These are phyloP conservation scores for Irpex sp. DNA, from an alignment of 1,284 basidiomycete genomes.

Conservation along the genomic window DNA sequence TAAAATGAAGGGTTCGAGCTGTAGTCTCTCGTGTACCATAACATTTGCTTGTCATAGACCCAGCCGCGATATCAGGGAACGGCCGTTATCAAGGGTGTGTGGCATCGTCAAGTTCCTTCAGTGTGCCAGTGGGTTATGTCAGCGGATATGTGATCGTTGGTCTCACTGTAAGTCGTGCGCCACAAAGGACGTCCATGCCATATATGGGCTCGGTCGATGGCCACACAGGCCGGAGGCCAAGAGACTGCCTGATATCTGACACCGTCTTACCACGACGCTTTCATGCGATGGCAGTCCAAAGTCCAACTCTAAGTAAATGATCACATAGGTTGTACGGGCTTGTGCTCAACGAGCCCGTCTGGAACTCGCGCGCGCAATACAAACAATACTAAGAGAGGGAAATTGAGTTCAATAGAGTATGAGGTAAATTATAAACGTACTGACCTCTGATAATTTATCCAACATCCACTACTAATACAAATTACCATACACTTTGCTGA, in stretches of 20 bases:
- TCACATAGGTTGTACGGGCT: too few species aligned
- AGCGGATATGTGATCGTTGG: neutral
- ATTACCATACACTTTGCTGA: slow-evolving; percentile 32
- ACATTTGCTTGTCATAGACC: neutral
- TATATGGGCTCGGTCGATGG: neutral
- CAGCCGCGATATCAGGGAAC: too few species aligned
- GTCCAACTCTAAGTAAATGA: too few species aligned
- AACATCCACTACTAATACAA: neutral
- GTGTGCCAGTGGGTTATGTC: neutral
- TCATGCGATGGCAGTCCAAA: too few species aligned
- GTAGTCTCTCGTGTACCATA: neutral
- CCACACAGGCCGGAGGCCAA: too few species aligned
- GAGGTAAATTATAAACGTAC: neutral
- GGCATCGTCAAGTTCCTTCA: neutral
- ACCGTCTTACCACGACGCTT: too few species aligned
- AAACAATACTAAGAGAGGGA: too few species aligned
- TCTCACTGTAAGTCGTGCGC: neutral
- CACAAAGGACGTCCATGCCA: neutral
- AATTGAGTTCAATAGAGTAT: too few species aligned
- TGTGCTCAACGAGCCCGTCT: too few species aligned
- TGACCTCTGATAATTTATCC: neutral
- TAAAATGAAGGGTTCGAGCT: neutral
- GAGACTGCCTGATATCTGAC: too few species aligned
- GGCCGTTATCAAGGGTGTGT: too few species aligned
- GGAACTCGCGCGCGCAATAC: too few species aligned